phyloP scores from a whole-genome alignment of 2,329 filamentous ascomycete genomes.

The Whalleya microplaca region DNA sequence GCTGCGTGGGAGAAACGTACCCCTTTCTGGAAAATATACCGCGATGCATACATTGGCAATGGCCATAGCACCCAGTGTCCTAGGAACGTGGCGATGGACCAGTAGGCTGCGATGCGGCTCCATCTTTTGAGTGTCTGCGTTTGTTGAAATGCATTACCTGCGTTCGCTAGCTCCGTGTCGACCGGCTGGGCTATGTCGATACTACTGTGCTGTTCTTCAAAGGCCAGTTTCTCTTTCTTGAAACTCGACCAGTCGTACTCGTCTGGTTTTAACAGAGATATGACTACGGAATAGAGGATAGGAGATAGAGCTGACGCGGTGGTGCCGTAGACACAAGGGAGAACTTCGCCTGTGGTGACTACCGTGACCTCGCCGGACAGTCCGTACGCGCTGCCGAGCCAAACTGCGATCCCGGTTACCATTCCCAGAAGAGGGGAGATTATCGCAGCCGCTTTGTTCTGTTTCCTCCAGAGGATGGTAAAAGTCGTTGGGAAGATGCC shows the following conservation, averaged over 20 bases:
- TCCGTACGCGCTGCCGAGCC: slow-evolving; percentile 52
- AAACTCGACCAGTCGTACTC: slow-evolving; percentile 8
- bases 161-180: background rate
- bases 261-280: slow-evolving; percentile 4
- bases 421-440: slow-evolving; percentile 54
- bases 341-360: slow-evolving; percentile 48
- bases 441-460: slow-evolving; percentile 53
- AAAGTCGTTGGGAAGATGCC: slow-evolving; percentile 58
- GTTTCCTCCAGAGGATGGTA: slow-evolving; percentile 55
- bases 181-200: slow-evolving; percentile 4
- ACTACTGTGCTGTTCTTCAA: no score
- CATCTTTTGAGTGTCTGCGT: slow-evolving; percentile 12
- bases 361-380: slow-evolving; percentile 53
- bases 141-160: slow-evolving; percentile 4
- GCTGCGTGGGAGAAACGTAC: background rate
- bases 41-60: slow-evolving; percentile 15
- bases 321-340: slow-evolving; percentile 58
- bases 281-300: slow-evolving; percentile 46
- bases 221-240: background rate
- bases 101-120: slow-evolving; percentile 15
- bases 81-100: slow-evolving; percentile 9
- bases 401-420: slow-evolving; percentile 54
- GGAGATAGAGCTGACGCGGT: slow-evolving; percentile 48
- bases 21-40: slow-evolving; percentile 13
- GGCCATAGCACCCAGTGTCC: slow-evolving; percentile 15